Conservation (phyloP, 225 moss, liverwort and hornwort species). For the Polytrichum formosum region DNA sequence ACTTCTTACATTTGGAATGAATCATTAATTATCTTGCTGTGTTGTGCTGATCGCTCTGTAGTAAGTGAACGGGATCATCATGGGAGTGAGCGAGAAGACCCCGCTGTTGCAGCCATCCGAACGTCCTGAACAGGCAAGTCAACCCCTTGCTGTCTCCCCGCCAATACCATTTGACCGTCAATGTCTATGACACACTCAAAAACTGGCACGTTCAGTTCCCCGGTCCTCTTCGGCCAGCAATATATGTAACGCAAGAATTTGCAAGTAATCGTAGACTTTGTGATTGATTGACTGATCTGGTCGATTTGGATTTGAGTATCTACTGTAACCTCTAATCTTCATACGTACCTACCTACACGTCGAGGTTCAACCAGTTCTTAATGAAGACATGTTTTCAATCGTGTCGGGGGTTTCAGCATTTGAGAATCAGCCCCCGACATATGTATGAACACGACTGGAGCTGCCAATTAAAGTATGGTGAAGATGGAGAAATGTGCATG, state of each 20-base stretch:
- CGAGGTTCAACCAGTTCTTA: neutral
- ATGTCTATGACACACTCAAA: too few species aligned
- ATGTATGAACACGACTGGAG: neutral
- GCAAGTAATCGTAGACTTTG: too few species aligned
- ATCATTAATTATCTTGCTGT: slow-evolving; percentile 3
- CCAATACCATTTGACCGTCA: neutral
- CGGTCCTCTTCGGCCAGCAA: too few species aligned
- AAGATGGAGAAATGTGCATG: too few species aligned
- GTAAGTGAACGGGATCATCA: slow-evolving; percentile 6
- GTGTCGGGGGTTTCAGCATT: neutral
- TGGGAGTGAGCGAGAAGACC: slow-evolving; percentile 30
- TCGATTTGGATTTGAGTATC: too few species aligned
- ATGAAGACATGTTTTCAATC: neutral
- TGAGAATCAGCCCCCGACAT: neutral
- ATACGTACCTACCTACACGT: neutral
- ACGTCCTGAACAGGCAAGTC: slow-evolving; percentile 20
- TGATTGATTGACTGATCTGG: too few species aligned
- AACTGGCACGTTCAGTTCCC: too few species aligned
- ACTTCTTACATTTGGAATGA: neutral
- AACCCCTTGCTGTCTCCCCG: neutral
- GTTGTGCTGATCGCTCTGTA: slow-evolving; percentile 13
- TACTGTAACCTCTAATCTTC: too few species aligned
- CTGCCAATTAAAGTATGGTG: neutral
- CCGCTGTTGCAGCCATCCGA: slow-evolving; percentile 36
- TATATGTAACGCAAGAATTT: too few species aligned